Evolutionary conservation across 768 basidiomycete genomes (phyloP), one percentile per base, ranked within the genome.

Genomic region (Artomyces pyxidatus): DNA sequence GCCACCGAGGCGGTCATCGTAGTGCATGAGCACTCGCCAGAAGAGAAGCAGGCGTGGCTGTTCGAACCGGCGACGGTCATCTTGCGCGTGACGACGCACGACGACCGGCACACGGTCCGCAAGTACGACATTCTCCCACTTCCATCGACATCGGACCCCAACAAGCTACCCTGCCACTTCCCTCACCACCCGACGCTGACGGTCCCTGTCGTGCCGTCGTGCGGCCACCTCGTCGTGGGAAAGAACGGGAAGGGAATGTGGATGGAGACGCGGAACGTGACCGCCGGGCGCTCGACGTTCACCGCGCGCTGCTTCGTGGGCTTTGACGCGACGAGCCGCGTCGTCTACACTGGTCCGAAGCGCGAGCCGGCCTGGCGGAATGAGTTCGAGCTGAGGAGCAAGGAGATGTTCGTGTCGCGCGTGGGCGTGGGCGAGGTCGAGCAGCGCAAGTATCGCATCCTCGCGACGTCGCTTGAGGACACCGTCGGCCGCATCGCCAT

Each of bases 231-330:
- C 27, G 51, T 50, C 10, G 55, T 61, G 5, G 59, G 64, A 14
- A 53, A 54, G 22, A 65, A 59, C 47, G 67, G 67, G 28, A 64
- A 63, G 51, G 67, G 67, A n/a, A 58, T 63, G 50, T 68, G 66
- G 64, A 57, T 65, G 23, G 61, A 65, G 57, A 68, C 67, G 28
- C 60, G 61, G 45, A 67, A 66, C 49, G 38, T 65, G 47, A 56
- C 58, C 11, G 50, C 51, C 26, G 58, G 59, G 6, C 64, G 59
- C 41, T 51, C 47, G 27, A 52, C 48, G 6, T 63, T 61, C 44
- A 64, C 66, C 0, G 67, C 58, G 14, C 63, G 67, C 4, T 64
- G 62, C 26, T 52, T 68, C 19, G 56, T 65, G 6, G 65, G 65
- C 9, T 64, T 68, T 28, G 60, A 65, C 30, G 55, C 64, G 42